Evolutionary conservation across 495 filamentous ascomycete species (phyloP).

Genomic region (Podospora anserina): DNA sequence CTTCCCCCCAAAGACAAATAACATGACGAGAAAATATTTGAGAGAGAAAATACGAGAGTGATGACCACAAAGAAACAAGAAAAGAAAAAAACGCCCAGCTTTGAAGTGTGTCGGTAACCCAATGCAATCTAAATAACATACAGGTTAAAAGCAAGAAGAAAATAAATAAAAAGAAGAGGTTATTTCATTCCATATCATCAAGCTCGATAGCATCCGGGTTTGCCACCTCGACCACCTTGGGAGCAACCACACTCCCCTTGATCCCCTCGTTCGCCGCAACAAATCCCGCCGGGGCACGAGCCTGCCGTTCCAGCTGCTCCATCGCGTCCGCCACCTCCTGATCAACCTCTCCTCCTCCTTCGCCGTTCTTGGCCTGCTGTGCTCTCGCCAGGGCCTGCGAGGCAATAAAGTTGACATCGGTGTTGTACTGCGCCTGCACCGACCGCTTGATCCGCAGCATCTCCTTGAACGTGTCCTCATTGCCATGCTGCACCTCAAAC

Average conservation of each 20-base stretch:
- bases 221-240: conserved; percentile 46
- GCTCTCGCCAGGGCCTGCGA: conserved; percentile 87
- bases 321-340: conserved; percentile 73
- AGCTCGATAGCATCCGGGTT: conserved; percentile 92
- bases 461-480: conserved; percentile 99
- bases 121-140: conserved; percentile 6
- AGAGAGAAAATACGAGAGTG: background rate
- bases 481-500: conserved; percentile 96
- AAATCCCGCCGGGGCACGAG: conserved; percentile 84
- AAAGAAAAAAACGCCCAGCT: background rate
- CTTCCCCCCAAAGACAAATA: background rate
- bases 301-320: conserved; percentile 85
- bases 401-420: conserved; percentile 97
- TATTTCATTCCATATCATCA: conserved; percentile 55
- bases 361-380: conserved; percentile 15
- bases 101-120: background rate
- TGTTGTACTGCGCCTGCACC: conserved; percentile 97
- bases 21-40: background rate
- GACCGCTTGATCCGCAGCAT: conserved; percentile 97
- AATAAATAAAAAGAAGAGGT: conserved; percentile 7
- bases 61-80: background rate
- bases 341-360: conserved; percentile 39
- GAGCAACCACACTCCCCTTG: conserved; percentile 59
- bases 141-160: conserved; percentile 3
- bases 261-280: conserved; percentile 80